These are phyloP conservation scores for Psidium friedrichsthalianum DNA, from an alignment of 345 rosid species.

Conservation along the genomic window DNA sequence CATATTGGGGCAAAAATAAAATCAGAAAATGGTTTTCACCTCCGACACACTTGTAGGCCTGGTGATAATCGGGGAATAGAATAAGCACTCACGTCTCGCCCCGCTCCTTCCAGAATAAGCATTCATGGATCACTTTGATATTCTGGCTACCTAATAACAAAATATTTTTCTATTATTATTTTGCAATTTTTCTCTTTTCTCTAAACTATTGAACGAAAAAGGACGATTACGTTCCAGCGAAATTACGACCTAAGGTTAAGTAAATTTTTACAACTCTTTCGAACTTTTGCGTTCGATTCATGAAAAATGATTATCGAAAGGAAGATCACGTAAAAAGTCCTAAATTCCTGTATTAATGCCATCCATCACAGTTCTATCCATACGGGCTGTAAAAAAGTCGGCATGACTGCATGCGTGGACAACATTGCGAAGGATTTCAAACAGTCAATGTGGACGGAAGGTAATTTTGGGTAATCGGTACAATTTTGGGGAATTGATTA, in stretches of 20 bases:
- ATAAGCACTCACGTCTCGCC: background rate
- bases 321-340: background rate
- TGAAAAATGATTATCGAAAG: background rate
- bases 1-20: background rate
- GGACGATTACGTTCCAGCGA: background rate
- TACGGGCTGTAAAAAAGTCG: background rate
- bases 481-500: background rate
- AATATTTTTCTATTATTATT: background rate
- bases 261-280: background rate
- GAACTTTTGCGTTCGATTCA: background rate
- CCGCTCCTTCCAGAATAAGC: background rate
- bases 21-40: background rate
- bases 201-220: background rate
- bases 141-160: background rate
- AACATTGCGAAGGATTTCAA: no score
- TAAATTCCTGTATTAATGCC: background rate
- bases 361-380: background rate
- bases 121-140: background rate
- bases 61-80: background rate
- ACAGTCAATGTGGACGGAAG: background rate
- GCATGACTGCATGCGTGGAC: background rate
- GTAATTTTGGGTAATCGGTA: background rate
- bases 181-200: background rate
- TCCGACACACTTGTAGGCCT: background rate
- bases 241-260: background rate